Evolutionary conservation across 345 rosid genomes (phyloP).

Genomic region (Euphorbia peplus): DNA sequence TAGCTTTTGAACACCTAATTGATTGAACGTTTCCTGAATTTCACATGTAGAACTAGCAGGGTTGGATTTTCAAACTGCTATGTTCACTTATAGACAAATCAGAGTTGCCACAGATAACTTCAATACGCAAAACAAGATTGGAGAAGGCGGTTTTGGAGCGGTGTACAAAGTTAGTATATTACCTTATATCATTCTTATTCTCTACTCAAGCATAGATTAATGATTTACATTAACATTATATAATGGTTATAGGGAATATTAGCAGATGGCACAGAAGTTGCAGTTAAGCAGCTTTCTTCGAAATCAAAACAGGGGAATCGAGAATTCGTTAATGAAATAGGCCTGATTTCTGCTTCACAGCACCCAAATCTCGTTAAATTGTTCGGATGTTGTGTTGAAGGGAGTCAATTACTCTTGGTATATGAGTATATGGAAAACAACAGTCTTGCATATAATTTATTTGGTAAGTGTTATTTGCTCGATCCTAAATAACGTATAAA

Average conservation of each 20-base stretch:
- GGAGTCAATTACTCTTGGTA: constrained; percentile 13
- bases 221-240: not conserved
- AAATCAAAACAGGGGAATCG: constrained; percentile 25
- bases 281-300: constrained; percentile 22
- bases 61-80: constrained; percentile 20
- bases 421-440: constrained; percentile 24
- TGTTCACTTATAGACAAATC: constrained; percentile 51
- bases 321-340: constrained; percentile 23
- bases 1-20: too few species aligned
- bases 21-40: too few species aligned
- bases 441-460: constrained; percentile 13
- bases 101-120: constrained; percentile 52
- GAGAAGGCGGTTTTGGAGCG: constrained; percentile 71
- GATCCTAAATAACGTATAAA: not conserved
- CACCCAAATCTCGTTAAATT: constrained; percentile 25
- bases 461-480: constrained; percentile 2
- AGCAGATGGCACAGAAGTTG: constrained; percentile 15
- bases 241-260: constrained; percentile 9
- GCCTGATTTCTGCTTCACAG: constrained; percentile 13
- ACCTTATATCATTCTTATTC: not conserved
- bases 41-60: constrained; percentile 17
- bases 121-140: constrained; percentile 47
- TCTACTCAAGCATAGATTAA: not conserved
- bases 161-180: constrained; percentile 47
- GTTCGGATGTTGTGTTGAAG: constrained; percentile 18